Evolutionary conservation across 2,329 filamentous ascomycete genomes (phyloP), one percentile per base, ranked within the genome.

Genomic region (Pseudogymnoascus sp.): DNA sequence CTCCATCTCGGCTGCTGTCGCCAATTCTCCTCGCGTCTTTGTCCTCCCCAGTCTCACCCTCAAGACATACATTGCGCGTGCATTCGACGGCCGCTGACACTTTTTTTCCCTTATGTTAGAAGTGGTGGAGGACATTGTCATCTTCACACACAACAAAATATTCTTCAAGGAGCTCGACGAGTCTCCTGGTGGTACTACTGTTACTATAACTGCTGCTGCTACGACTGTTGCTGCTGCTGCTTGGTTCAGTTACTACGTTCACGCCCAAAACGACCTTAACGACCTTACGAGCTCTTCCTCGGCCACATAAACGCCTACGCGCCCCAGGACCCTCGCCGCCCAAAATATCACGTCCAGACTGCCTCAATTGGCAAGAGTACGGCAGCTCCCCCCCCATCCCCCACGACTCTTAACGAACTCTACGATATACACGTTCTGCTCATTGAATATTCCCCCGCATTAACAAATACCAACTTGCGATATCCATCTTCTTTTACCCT

Each of bases 361-460:
- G 62, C 67, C 60, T 68, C 71, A 71, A 72, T 73, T 72, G 72
- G 67, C 70, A 69, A 71, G 66, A 69, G 68, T 68, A 71, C 69
- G 69, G 69, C 66, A 62, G 67, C 69, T 70, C 67, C 66, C 67
- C 68, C 66, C 67, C 69, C 68, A 64, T 67, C 68, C 66, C 67
- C 69, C 68, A 65, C 60, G 66, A 68, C 65, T 69, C 69, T 72
- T 77, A 73, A 78, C 74, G 76, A 77, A 72, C 69, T 75, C 74
- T 72, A 78, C 75, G 76, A 77, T 70, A 71, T 72, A 74, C 72
- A 77, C 75, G 75, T 75, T 71, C 68, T 69, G 66, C 63, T 69
- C 66, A 71, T 60, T 16, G 40, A 31, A 14, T 37, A 26, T 60
- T 51, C 37, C 51, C 16, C 45, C 57, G 29, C 11, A 39, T 62